These are phyloP conservation scores for Blastobotrys persicus DNA, from an alignment of 1,139 yeast genomes.

Conservation along the genomic window DNA sequence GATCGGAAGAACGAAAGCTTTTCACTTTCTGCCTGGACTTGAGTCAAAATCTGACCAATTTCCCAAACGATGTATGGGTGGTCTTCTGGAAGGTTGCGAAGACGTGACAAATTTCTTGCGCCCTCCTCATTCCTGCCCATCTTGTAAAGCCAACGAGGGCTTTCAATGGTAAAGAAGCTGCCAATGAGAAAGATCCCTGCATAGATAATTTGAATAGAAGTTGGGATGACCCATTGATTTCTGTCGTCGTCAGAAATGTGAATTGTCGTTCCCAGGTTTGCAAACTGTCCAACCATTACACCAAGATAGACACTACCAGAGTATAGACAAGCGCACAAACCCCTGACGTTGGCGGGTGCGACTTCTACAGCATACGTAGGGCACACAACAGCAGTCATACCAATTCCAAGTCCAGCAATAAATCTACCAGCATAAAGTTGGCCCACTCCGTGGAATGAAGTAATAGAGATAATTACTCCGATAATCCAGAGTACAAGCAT, in stretches of 20 bases:
- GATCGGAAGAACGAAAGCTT: slow-evolving; percentile 15
- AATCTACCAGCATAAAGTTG: slow-evolving; percentile 56
- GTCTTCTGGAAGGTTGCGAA: slow-evolving; percentile 50
- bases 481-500: slow-evolving; percentile 45
- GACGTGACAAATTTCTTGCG: slow-evolving; percentile 40
- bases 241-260: slow-evolving; percentile 33
- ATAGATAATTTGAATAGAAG: slow-evolving; percentile 41
- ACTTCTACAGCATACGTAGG: slow-evolving; percentile 55
- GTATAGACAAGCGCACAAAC: slow-evolving; percentile 48
- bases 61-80: slow-evolving; percentile 55
- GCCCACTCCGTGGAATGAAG: slow-evolving; percentile 41
- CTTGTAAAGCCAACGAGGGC: slow-evolving; percentile 48
- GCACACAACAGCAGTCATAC: slow-evolving; percentile 58
- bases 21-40: slow-evolving; percentile 21
- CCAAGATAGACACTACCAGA: slow-evolving; percentile 58
- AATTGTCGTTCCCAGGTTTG: slow-evolving; percentile 42
- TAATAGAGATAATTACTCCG: slow-evolving; percentile 49
- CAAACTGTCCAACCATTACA: slow-evolving; percentile 52
- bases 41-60: slow-evolving; percentile 50
- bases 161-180: slow-evolving; percentile 44
- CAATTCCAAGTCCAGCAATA: slow-evolving; percentile 54
- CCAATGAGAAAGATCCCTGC: slow-evolving; percentile 45
- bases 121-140: slow-evolving; percentile 42
- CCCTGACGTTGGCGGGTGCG: slow-evolving; percentile 55
- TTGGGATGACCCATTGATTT: slow-evolving; percentile 40